phyloP scores from a whole-genome alignment of 2,329 filamentous ascomycete species.

The Aschersonia sp. region DNA sequence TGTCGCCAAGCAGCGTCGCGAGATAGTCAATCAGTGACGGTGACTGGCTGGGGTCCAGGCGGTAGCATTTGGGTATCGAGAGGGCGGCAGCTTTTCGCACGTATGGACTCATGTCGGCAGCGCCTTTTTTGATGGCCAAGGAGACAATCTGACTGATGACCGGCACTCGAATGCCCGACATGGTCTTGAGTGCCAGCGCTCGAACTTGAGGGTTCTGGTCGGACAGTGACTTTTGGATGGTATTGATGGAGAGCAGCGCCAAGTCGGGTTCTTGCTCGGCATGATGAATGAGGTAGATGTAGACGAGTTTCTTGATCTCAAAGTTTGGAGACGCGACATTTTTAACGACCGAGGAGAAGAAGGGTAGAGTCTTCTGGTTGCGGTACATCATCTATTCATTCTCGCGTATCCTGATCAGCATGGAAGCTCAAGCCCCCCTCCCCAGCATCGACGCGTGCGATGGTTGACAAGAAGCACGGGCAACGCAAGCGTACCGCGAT shows the following conservation, averaged over 20 bases:
- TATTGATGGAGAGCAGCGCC: constrained; percentile 91
- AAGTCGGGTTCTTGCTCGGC: constrained; percentile 93
- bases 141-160: constrained; percentile 97
- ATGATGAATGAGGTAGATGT: constrained; percentile 95
- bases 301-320: constrained; percentile 95
- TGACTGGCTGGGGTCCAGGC: constrained; percentile 70
- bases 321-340: constrained; percentile 90
- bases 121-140: constrained; percentile 85
- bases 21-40: constrained; percentile 79
- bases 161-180: constrained; percentile 93
- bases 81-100: constrained; percentile 87
- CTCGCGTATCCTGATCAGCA: too few species aligned
- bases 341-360: constrained; percentile 97
- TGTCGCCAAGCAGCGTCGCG: constrained; percentile 65
- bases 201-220: constrained; percentile 83
- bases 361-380: constrained; percentile 72
- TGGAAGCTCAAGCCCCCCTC: too few species aligned
- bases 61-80: constrained; percentile 91
- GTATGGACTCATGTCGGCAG: constrained; percentile 84
- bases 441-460: too few species aligned
- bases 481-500: constrained; percentile 51
- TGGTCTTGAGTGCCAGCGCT: constrained; percentile 83
- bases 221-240: constrained; percentile 93
- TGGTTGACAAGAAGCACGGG: not conserved
- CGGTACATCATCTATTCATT: constrained; percentile 76